Percentiles rank a stretch among this genome's conserved stretches.
Evolutionary conservation across 768 basidiomycete genomes (phyloP).

Genomic region (Collybiopsis luxurians): DNA sequence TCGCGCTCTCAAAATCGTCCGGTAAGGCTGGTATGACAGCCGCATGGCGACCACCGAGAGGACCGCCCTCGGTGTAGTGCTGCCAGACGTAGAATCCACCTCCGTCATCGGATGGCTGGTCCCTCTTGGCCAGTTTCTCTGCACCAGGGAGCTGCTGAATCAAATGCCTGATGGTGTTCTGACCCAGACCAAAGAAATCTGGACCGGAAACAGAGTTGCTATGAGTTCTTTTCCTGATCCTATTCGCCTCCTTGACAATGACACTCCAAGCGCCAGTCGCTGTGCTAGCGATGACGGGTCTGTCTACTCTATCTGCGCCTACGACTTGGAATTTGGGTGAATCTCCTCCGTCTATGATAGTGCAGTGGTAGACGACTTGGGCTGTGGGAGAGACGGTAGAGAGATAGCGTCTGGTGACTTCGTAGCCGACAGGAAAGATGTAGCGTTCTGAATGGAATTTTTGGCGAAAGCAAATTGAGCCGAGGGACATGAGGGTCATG

Average conservation of each 20-base stretch:
- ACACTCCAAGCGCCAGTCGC: conserved; percentile 86
- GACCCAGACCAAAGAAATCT: conserved; percentile 84
- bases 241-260: conserved; percentile 81
- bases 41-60: conserved; percentile 77
- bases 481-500: conserved; percentile 77
- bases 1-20: conserved; percentile 56
- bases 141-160: conserved; percentile 84
- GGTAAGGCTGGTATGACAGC: conserved; percentile 79
- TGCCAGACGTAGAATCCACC: conserved; percentile 80
- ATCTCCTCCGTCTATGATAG: conserved; percentile 81
- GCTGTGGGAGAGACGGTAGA: conserved; percentile 66
- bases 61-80: conserved; percentile 80
- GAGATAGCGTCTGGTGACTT: conserved; percentile 76
- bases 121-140: conserved; percentile 41
- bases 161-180: conserved; percentile 86
- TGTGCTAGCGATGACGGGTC: conserved; percentile 78
- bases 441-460: conserved; percentile 88
- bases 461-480: conserved; percentile 76
- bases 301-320: conserved; percentile 66
- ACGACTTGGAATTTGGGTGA: conserved; percentile 85
- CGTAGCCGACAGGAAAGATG: conserved; percentile 86
- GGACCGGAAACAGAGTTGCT: conserved; percentile 87
- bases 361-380: conserved; percentile 79
- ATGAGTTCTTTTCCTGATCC: conserved; percentile 76
- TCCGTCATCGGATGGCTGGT: neutral